Conservation (phyloP, 306 rosid species). For the Vigna angularis region DNA sequence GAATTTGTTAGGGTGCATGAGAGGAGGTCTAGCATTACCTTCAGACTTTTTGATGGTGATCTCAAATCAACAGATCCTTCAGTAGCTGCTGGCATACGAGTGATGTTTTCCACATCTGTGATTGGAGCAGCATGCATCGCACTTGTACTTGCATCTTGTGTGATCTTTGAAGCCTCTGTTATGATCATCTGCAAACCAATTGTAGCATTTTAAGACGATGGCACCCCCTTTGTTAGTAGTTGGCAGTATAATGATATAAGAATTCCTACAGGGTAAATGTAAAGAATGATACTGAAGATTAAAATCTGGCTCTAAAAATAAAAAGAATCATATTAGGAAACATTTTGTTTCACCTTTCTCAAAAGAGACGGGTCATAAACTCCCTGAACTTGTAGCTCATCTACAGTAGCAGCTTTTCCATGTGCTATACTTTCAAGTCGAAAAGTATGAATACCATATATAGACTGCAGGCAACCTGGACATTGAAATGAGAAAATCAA, state of each 20-base stretch:
- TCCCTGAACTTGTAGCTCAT: constrained; percentile 91
- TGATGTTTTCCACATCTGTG: constrained; percentile 55
- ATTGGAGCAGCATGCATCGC: constrained; percentile 53
- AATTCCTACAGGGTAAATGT: constrained; percentile 18
- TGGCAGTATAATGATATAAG: constrained; percentile 14
- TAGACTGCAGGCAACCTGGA: constrained; percentile 88
- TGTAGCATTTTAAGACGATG: constrained; percentile 39
- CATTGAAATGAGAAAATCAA: constrained; percentile 25
- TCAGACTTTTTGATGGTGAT: constrained; percentile 79
- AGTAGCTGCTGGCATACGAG: constrained; percentile 46
- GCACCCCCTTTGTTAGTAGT: constrained; percentile 15
- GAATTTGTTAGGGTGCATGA: not conserved
- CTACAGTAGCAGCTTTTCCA: constrained; percentile 89
- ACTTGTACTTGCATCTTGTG: constrained; percentile 55
- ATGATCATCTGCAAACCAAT: constrained; percentile 68
- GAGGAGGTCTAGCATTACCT: constrained; percentile 56
- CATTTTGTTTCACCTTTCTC: constrained; percentile 68
- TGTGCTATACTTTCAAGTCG: constrained; percentile 82
- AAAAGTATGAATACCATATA: constrained; percentile 82
- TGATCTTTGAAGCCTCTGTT: constrained; percentile 72
- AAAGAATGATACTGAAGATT: constrained; percentile 8
- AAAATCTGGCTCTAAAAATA: constrained; percentile 22
- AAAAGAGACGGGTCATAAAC: constrained; percentile 72
- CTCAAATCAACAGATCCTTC: constrained; percentile 66
- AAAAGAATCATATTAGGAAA: constrained; percentile 30